Evolutionary conservation across 352 stramenopile species (phyloP).

Genomic region (Phytopythium aichiense): DNA sequence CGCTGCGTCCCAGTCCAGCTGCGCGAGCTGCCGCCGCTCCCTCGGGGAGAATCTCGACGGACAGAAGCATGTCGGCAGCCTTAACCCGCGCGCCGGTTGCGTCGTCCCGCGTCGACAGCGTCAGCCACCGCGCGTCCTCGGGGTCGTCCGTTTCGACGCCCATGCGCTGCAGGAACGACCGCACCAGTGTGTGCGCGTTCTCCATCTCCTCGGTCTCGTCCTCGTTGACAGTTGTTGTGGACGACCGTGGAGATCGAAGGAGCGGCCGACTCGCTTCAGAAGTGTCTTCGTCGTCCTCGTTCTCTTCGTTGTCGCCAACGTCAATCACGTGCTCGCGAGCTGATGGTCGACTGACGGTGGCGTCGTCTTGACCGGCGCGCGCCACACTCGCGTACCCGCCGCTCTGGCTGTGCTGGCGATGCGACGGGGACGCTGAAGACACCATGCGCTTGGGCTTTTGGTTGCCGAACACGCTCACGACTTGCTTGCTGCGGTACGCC

Average conservation of each 20-base stretch:
- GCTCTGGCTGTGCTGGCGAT: conserved; percentile 13
- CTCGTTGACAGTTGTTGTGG: conserved; percentile 11
- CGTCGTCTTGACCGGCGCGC: not conserved
- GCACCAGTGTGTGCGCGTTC: conserved; percentile 60
- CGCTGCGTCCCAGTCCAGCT: conserved; percentile 65
- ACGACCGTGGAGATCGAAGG: conserved; percentile 5
- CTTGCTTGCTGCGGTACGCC: conserved; percentile 61
- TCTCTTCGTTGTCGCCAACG: conserved; percentile 15
- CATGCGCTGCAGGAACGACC: conserved; percentile 70
- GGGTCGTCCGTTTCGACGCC: conserved; percentile 70
- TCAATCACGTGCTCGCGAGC: conserved; percentile 12
- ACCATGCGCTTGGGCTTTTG: conserved; percentile 51
- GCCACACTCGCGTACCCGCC: conserved; percentile 9
- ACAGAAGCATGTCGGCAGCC: conserved; percentile 63
- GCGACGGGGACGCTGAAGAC: conserved; percentile 13
- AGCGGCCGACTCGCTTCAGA: not conserved
- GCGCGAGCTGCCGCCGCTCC: conserved; percentile 48
- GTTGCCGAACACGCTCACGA: conserved; percentile 75
- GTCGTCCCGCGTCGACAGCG: conserved; percentile 59
- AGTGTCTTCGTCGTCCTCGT: not conserved
- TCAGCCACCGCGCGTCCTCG: conserved; percentile 74
- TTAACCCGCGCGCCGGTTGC: conserved; percentile 50
- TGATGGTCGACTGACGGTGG: not conserved
- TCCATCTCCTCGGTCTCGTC: conserved; percentile 40
- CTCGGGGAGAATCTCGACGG: conserved; percentile 70